A percentile compares a stretch with the other conserved stretches of the same genome.
These are phyloP conservation scores for Thelephora aurantiotincta DNA, from an alignment of 768 basidiomycete species.

Conservation along the genomic window DNA sequence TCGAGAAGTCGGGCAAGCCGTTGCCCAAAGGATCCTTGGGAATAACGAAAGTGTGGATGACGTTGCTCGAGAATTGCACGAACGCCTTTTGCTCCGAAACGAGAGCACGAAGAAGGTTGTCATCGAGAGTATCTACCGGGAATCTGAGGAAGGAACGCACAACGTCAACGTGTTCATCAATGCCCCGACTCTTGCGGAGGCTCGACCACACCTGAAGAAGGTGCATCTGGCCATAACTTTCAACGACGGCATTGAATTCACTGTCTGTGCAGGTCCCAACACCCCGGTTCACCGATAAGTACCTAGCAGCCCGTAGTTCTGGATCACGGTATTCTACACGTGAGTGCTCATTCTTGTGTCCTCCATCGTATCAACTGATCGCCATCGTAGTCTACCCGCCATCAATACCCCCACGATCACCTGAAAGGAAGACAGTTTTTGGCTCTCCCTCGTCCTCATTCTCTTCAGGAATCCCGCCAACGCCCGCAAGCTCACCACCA, in stretches of 20 bases:
- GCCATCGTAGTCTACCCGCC: not conserved
- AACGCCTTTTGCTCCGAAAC: constrained; percentile 78
- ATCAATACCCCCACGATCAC: not conserved
- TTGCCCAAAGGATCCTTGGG: constrained; percentile 82
- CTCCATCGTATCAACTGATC: not conserved
- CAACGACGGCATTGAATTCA: not conserved
- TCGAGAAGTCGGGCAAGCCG: constrained; percentile 85
- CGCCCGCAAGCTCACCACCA: constrained; percentile 44
- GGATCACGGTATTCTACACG: constrained; percentile 23
- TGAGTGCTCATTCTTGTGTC: not conserved
- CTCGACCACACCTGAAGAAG: constrained; percentile 65
- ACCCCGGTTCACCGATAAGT: constrained; percentile 96
- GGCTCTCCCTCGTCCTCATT: constrained; percentile 15
- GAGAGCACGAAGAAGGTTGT: constrained; percentile 96
- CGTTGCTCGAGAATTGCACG: constrained; percentile 88
- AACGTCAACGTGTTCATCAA: constrained; percentile 80
- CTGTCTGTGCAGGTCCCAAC: constrained; percentile 55
- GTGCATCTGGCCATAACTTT: constrained; percentile 27
- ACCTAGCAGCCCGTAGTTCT: constrained; percentile 60
- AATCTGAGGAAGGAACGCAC: constrained; percentile 76
- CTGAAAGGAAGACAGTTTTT: not conserved
- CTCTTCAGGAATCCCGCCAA: constrained; percentile 10
- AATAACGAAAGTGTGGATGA: constrained; percentile 95
- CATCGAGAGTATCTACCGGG: constrained; percentile 92
- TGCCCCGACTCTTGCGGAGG: constrained; percentile 55